These are phyloP conservation scores for Abrus precatorius DNA, from an alignment of 306 rosid species.

Conservation along the genomic window DNA sequence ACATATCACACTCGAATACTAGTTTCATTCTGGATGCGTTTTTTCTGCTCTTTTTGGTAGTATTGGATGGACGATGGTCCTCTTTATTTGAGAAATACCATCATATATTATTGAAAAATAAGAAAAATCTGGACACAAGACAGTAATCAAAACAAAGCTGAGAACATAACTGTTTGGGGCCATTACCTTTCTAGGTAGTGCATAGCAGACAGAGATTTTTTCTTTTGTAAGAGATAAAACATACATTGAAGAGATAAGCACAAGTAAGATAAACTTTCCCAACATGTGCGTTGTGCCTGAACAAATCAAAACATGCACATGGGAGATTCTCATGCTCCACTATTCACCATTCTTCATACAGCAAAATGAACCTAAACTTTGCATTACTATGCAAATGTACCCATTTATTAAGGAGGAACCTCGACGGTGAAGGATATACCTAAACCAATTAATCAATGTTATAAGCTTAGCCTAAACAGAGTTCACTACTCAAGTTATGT, in stretches of 20 bases:
- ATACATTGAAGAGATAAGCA: slow-evolving; percentile 17
- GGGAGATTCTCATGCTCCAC: slow-evolving; percentile 20
- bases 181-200: slow-evolving; percentile 7
- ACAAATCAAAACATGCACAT: slow-evolving; percentile 25
- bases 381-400: background rate
- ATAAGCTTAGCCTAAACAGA: no score
- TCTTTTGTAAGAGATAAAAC: background rate
- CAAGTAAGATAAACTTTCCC: background rate
- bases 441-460: background rate
- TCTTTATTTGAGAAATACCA: slow-evolving; percentile 8
- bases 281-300: slow-evolving; percentile 30
- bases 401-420: background rate
- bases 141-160: background rate
- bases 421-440: background rate
- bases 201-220: background rate
- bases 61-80: background rate
- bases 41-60: background rate
- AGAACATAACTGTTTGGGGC: background rate
- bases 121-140: background rate
- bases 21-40: no score
- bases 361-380: slow-evolving; percentile 10
- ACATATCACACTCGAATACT: no score
- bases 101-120: background rate
- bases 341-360: background rate
- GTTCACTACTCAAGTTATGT: no score